Base-by-base conservation (phyloP, 768 basidiomycete genomes). In the Kwoniella dejecticola region DNA sequence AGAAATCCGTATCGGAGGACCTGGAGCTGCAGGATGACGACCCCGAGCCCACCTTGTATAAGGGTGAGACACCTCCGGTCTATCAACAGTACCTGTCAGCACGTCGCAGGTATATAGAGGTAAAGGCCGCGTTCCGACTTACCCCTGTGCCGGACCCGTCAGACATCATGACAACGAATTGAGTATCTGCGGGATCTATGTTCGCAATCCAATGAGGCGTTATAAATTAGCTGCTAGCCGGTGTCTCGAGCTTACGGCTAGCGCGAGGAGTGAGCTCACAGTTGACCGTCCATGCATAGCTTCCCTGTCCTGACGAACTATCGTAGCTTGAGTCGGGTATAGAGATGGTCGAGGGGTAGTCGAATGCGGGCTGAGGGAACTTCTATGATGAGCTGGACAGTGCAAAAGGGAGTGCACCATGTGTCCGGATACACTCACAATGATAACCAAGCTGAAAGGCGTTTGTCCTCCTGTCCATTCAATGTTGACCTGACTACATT, bases 151-250 rank as follows among this genome's bases (percentile, higher is more conserved):
- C 73, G n/a, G 66, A 59, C 0, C 66, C 44, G 48, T 75, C 73
- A 2, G 70, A 72, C 73, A 75, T 75, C 67, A 75, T 64, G 11
- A 64, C 63, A 0, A 67, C 69, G 40, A 68, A 65, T 23, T 55
- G 55, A 11, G 63, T 70, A 23, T 60, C 64, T n/a, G 52, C 30
- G 0, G 73, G 73, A 48, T 75, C 73, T 75, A 50, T 30, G 3
- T 21, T n/a, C n/a, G n/a, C n/a, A n/a, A n/a, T n/a, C n/a, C n/a
- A n/a, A n/a, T n/a, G n/a, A n/a, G n/a, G n/a, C n/a, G n/a, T n/a
- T n/a, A n/a, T n/a, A n/a, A n/a, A n/a, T n/a, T n/a, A n/a, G n/a
- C n/a, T n/a, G n/a, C n/a, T n/a, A n/a, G n/a, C n/a, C n/a, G n/a
- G n/a, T n/a, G n/a, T n/a, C n/a, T n/a, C n/a, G n/a, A n/a, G n/a